Percentiles rank a stretch among this genome's conserved stretches.
Conservation (phyloP, 2,329 filamentous ascomycete species). For the Magnaporthiopsis rhizophila region DNA sequence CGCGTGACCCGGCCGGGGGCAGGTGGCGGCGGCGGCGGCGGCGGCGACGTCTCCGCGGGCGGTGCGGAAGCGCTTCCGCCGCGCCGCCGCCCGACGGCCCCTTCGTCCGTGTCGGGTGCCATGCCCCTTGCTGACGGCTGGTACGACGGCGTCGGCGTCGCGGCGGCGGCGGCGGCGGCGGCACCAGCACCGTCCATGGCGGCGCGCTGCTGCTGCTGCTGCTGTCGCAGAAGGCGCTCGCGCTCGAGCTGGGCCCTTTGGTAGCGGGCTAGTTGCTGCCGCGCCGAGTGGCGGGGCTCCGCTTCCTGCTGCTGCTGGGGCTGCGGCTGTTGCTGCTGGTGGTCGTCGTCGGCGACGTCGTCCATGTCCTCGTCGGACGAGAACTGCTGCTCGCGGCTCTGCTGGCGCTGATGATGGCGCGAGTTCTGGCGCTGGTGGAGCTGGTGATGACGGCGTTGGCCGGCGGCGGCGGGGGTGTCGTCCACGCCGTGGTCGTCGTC, state of each 20-base stretch:
- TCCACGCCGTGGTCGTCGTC: slow-evolving; percentile 3
- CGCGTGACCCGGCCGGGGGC: slow-evolving; percentile 19
- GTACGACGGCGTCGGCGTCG: slow-evolving; percentile 6
- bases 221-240: background rate
- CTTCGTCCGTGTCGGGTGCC: background rate
- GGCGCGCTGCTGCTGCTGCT: slow-evolving; percentile 1
- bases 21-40: slow-evolving; percentile 12
- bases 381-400: slow-evolving; percentile 4
- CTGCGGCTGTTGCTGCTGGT: slow-evolving; percentile 4
- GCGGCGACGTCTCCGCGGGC: slow-evolving; percentile 3
- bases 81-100: background rate
- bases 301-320: background rate
- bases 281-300: background rate
- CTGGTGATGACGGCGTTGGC: background rate
- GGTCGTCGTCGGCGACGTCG: slow-evolving; percentile 10
- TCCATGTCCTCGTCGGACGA: slow-evolving; percentile 8
- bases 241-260: slow-evolving; percentile 2
- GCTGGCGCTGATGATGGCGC: background rate
- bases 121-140: background rate
- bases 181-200: no score
- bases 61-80: background rate
- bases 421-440: no score
- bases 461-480: background rate
- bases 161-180: background rate
- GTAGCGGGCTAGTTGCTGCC: background rate